Evolutionary conservation across 345 rosid species (phyloP), one percentile per base, ranked within the genome.

Genomic region (Clausena lansium): DNA sequence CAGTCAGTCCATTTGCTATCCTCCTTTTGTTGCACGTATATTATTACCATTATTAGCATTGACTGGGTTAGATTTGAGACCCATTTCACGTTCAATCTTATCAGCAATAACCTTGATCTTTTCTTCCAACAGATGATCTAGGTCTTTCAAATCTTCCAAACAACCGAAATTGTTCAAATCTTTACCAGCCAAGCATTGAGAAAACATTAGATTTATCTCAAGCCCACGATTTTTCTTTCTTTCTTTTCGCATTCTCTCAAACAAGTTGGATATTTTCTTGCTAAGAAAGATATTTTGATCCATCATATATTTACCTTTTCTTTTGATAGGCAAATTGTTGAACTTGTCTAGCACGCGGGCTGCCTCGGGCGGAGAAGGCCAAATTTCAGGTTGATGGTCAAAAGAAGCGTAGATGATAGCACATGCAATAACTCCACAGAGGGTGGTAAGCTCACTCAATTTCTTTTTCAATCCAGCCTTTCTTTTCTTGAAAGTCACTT

Each of bases 381-480:
- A 89, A 11, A 81, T 76, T 7, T 83, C 80, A 0, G 87, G 85
- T 9, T 63, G 74, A 8, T 60, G 30, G 20, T 81, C 77, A 17
- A 24, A 77, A 39, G 67, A 36, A 52, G 80, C 67, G 75, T 72
- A 84, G 64, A 88, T 76, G 41, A 88, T 30, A 9, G 84, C 88
- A 39, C 86, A 89, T 1, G 88, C 85, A 6, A 59, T 38, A 38
- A 88, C 80, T 27, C 87, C 92, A 19, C 87, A 89, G 1, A 89
- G 85, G 25, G 87, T 89, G 30, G 78, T 76, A 4, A 89, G 82
- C 74, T 87, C 88, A 6, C 41, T 67, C 33, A 83, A 63, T 81
- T 89, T 89, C 85, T 87, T 89, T 64, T 82, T 33, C 78, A 89
- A 66, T 11, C 89, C 87, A 7, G 78, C 83, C 75, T 66, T 85